These are phyloP conservation scores for Pneumocystis jirovecii DNA, from an alignment of 1,139 yeast species.

Conservation along the genomic window DNA sequence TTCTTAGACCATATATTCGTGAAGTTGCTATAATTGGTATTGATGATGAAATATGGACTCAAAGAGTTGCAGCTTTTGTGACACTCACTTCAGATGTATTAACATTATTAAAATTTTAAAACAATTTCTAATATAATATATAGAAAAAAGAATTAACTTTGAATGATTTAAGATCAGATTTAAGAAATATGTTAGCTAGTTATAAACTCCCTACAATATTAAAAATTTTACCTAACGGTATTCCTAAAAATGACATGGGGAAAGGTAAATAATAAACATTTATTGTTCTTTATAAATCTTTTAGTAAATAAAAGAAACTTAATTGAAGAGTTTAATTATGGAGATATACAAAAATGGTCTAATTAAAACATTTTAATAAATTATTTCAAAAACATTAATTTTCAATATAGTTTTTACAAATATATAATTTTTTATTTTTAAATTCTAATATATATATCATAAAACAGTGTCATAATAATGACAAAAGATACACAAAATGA, in stretches of 20 bases:
- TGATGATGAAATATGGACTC: constrained; percentile 26
- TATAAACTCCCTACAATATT: constrained; percentile 23
- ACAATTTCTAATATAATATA: constrained; percentile 1
- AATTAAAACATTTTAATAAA: neutral
- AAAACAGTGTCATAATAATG: too few relatives aligned
- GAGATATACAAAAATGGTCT: neutral
- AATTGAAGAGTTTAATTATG: constrained; percentile 15
- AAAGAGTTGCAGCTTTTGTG: constrained; percentile 24
- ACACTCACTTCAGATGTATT: constrained; percentile 13
- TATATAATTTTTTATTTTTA: too few relatives aligned
- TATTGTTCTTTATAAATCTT: neutral
- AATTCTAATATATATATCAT: too few relatives aligned
- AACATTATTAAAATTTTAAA: constrained; percentile 10
- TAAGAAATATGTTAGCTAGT: constrained; percentile 19
- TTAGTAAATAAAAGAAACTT: constrained; percentile 21
- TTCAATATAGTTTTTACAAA: neutral
- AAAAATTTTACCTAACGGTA: constrained; percentile 12
- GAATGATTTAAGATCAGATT: constrained; percentile 18
- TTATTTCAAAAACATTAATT: neutral
- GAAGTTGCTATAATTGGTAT: constrained; percentile 27
- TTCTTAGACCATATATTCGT: constrained; percentile 10
- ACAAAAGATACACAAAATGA: neutral
- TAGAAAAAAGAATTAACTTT: constrained; percentile 12
- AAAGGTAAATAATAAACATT: constrained; percentile 15
- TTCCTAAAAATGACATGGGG: constrained; percentile 26